Percentiles rank a stretch among this genome's conserved stretches.
phyloP scores from a whole-genome alignment of 768 basidiomycete genomes.

The Piloderma croceum region DNA sequence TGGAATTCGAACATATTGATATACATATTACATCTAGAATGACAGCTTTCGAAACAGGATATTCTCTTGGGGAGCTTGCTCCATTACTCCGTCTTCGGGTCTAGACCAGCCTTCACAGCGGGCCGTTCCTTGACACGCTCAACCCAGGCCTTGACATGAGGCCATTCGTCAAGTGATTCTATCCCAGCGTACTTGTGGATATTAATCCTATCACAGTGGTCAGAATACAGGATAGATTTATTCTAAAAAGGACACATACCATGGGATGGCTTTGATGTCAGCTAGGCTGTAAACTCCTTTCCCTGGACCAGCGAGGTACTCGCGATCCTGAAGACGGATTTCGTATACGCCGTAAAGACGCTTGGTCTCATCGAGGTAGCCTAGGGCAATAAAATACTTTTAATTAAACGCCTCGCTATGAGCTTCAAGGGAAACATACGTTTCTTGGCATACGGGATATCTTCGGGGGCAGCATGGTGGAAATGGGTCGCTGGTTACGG shows the following conservation, averaged over 20 bases:
- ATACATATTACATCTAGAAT: too few species aligned
- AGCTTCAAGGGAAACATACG: conserved; percentile 31
- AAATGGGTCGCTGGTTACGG: conserved; percentile 59
- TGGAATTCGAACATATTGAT: too few species aligned
- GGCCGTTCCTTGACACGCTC: not conserved
- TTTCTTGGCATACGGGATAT: conserved; percentile 64
- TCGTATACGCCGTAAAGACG: conserved; percentile 83
- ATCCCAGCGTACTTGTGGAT: conserved; percentile 43
- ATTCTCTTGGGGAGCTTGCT: too few species aligned
- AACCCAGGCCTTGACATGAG: conserved; percentile 40
- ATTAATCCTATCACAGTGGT: conserved; percentile 44
- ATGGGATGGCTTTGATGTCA: conserved; percentile 63
- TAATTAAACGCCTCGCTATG: not conserved
- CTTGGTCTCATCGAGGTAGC: conserved; percentile 77
- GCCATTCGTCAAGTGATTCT: conserved; percentile 56
- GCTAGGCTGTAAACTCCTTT: conserved; percentile 65
- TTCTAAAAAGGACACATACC: conserved; percentile 33
- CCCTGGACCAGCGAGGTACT: conserved; percentile 76
- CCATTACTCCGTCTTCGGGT: too few species aligned
- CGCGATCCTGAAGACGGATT: conserved; percentile 63
- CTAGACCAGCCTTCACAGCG: not conserved
- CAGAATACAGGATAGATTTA: not conserved
- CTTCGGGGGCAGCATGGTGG: conserved; percentile 53
- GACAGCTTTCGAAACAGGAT: too few species aligned
- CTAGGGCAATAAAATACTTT: conserved; percentile 31